These are phyloP conservation scores for Oenanthe sinensis DNA, from an alignment of 129 eudicot species.

Conservation along the genomic window DNA sequence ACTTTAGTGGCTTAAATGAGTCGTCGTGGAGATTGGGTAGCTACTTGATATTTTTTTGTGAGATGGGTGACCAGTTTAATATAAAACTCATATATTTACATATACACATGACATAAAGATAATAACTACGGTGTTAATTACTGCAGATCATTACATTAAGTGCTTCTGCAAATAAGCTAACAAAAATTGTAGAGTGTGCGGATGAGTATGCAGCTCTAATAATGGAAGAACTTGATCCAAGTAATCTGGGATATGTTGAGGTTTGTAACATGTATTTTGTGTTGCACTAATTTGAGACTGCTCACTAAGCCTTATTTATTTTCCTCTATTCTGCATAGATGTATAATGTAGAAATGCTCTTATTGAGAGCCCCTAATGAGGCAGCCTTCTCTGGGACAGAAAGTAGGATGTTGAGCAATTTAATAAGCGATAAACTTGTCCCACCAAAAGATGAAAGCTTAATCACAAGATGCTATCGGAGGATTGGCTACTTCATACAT, in stretches of 20 bases:
- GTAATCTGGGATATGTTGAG: slow-evolving; percentile 49
- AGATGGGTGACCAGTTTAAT: too few species aligned
- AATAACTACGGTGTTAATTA: not conserved
- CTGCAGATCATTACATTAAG: slow-evolving; percentile 49
- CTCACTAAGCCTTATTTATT: not conserved
- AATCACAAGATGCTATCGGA: slow-evolving; percentile 24
- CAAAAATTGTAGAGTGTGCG: slow-evolving; percentile 42
- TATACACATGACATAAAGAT: not conserved
- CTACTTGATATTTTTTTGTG: too few species aligned
- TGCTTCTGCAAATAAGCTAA: slow-evolving; percentile 56
- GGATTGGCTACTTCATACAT: slow-evolving; percentile 31
- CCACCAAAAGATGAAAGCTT: slow-evolving; percentile 27
- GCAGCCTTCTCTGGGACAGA: slow-evolving; percentile 31
- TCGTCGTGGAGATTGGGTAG: too few species aligned
- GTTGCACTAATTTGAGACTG: not conserved
- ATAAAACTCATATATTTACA: too few species aligned
- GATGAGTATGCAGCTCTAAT: slow-evolving; percentile 65
- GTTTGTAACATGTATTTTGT: slow-evolving; percentile 8
- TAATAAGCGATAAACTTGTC: slow-evolving; percentile 42
- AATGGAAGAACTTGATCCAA: slow-evolving; percentile 71
- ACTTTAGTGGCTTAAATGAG: too few species aligned
- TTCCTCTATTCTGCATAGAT: slow-evolving; percentile 21
- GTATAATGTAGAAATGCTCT: slow-evolving; percentile 42
- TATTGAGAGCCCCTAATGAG: slow-evolving; percentile 41
- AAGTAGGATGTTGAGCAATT: slow-evolving; percentile 27